Base-by-base conservation (phyloP, 148 eudicot genomes). In the Tetragonia tetragonoides region DNA sequence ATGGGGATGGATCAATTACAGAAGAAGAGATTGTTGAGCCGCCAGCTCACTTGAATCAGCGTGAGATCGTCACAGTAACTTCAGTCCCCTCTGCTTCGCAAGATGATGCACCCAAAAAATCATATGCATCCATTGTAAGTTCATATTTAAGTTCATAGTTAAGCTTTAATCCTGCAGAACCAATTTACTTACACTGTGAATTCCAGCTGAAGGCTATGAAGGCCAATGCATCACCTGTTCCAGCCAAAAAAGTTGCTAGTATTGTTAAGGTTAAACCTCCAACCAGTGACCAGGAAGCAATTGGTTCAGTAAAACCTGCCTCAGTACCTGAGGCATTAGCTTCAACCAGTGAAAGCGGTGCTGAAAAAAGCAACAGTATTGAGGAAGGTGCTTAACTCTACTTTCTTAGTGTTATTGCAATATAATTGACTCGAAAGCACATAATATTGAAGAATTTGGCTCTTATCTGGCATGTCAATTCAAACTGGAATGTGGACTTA, bases 81-180 rank as follows among this genome's bases (percentile, higher is more conserved):
- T 81, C 90, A 68, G 84, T 75, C 75, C 77, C 87, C 44, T 44
- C 91, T 62, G 81, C 77, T 39, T 51, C 83, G 24, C 89, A 77
- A 74, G 89, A 83, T 67, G 89, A 87, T 73, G 86, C 60, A 75
- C 84, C 86, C 41, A 88, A 87, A 86, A 85, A 72, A 72, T 86
- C 96, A 23, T 91, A 91, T 82, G 91, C 93, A 54, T 83, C 93
- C 46, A 91, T 91, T 67, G 96, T 91, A 81, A 87, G 90, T 83
- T 77, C 17, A 67, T 49, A 14, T 40, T 34, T 60, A 10, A 72
- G 70, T 51, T 81, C 14, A 17, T 41, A 51, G 9, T 59, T 18
- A 75, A 40, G n/a, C 12, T 73, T 70, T 37, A 37, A 76, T 74
- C 53, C 57, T n/a, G 41, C 68, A 59, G 51, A 66, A 54, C 41